Conservation (phyloP, 2,329 filamentous ascomycete species). For the Alternaria brassicae region DNA sequence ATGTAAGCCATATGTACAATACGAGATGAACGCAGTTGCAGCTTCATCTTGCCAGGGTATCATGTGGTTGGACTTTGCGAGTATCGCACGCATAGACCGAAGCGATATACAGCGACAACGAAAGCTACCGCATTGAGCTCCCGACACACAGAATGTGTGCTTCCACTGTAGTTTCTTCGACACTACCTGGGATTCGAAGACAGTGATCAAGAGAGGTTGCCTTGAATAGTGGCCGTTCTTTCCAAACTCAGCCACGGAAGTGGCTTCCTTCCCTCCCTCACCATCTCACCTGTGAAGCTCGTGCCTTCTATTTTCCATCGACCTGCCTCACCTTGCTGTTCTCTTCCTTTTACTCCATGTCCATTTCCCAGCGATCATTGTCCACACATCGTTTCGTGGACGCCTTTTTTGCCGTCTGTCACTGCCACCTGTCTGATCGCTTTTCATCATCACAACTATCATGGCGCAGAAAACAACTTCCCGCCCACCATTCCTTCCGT, state of each 20-base stretch:
- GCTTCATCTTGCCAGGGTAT: background rate
- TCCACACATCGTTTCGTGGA: background rate
- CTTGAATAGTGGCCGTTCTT: slow-evolving; percentile 4
- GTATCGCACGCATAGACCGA: background rate
- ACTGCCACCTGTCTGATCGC: background rate
- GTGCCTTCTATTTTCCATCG: background rate
- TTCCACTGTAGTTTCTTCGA: background rate
- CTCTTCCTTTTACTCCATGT: background rate
- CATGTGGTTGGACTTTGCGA: background rate
- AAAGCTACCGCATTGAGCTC: background rate
- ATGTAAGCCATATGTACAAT: slow-evolving; percentile 16
- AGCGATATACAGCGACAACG: background rate
- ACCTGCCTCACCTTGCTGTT: background rate
- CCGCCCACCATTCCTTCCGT: slow-evolving; percentile 19
- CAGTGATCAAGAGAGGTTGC: background rate
- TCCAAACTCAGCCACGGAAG: background rate
- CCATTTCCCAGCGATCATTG: background rate
- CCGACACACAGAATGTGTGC: background rate
- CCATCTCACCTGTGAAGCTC: background rate
- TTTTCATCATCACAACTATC: background rate
- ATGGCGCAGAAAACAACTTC: slow-evolving; percentile 14
- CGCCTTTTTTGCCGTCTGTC: background rate
- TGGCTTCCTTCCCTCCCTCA: background rate
- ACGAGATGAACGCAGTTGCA: slow-evolving; percentile 2
- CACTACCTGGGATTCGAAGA: background rate